Conservation (phyloP, 768 basidiomycete genomes). For the Amanita inopinata region DNA sequence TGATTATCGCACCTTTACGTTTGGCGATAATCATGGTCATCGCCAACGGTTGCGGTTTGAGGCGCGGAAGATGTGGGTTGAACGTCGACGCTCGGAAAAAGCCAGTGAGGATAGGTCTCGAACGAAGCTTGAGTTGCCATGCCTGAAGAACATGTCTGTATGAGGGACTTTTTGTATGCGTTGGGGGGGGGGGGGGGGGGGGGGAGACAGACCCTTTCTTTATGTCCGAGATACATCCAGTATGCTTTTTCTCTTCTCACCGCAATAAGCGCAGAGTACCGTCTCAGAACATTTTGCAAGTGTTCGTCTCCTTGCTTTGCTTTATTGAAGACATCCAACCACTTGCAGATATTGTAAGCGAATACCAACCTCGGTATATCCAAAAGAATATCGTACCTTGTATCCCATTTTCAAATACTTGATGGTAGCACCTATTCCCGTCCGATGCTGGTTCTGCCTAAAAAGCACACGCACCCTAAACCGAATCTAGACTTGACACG, state of each 20-base stretch:
- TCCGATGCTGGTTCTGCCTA: constrained; percentile 37
- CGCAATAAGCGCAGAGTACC: constrained; percentile 52
- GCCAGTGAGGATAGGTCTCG: constrained; percentile 65
- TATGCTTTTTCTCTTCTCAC: constrained; percentile 37
- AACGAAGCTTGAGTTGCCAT: constrained; percentile 43
- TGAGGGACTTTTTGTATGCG: no score
- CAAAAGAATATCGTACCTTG: constrained; percentile 31
- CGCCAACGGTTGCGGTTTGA: constrained; percentile 70
- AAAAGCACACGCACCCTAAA: constrained; percentile 49
- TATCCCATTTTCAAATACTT: constrained; percentile 41
- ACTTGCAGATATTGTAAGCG: constrained; percentile 28
- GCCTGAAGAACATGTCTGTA: constrained; percentile 28
- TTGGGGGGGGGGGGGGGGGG: no score
- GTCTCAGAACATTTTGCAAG: constrained; percentile 33
- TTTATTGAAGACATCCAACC: constrained; percentile 44
- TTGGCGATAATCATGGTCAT: constrained; percentile 61
- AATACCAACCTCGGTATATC: neutral
- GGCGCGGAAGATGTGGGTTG: constrained; percentile 66
- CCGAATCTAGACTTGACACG: constrained; percentile 35
- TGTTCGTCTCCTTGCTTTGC: constrained; percentile 45
- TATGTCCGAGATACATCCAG: constrained; percentile 34
- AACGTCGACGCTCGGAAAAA: constrained; percentile 53
- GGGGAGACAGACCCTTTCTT: constrained; percentile 39
- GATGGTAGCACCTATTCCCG: constrained; percentile 42
- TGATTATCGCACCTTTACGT: constrained; percentile 27